Evolutionary conservation across 148 eudicot genomes (phyloP).

Genomic region (Rhododendron vialii): DNA sequence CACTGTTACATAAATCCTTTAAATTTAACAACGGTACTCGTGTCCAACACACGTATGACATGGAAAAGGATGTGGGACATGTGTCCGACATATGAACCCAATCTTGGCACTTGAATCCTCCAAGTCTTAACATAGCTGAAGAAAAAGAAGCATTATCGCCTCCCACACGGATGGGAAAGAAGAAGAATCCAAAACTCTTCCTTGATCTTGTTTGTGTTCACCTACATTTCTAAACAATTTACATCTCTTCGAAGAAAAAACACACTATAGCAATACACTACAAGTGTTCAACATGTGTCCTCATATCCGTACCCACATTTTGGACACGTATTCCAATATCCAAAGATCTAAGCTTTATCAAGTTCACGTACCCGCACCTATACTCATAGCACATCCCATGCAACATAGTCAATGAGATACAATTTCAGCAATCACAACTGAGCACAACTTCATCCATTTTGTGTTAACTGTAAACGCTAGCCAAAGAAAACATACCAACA

Average conservation of each 20-base stretch:
- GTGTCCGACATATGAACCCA: neutral
- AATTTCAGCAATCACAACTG: neutral
- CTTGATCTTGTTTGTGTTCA: neutral
- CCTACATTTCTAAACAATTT: neutral
- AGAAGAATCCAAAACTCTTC: neutral
- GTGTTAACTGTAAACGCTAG: neutral
- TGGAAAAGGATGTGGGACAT: neutral
- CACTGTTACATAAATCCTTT: neutral
- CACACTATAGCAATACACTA: neutral
- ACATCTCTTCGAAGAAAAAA: neutral
- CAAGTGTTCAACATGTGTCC: neutral
- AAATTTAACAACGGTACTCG: neutral
- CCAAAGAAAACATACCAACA: neutral
- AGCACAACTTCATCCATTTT: neutral
- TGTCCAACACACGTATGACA: neutral
- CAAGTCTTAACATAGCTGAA: neutral
- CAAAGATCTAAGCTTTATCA: neutral
- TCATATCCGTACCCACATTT: neutral
- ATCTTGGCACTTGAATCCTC: neutral
- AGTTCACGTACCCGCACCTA: neutral
- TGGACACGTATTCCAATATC: neutral
- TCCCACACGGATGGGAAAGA: neutral
- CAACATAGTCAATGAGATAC: neutral
- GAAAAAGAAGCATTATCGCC: neutral
- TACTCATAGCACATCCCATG: neutral